phyloP scores from a whole-genome alignment of 768 basidiomycete genomes.

The Mycena metata region DNA sequence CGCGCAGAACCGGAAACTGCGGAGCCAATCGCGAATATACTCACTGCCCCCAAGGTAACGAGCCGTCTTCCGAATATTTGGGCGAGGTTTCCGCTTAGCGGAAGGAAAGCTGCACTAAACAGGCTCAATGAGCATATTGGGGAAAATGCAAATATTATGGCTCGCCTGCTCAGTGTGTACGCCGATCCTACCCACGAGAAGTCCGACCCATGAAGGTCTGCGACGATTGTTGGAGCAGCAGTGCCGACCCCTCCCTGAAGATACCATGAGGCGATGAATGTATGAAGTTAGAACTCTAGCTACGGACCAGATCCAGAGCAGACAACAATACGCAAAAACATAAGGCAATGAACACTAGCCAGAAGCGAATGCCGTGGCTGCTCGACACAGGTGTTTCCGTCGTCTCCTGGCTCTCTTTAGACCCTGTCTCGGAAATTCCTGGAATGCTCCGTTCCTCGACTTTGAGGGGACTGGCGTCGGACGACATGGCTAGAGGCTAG shows the following conservation, averaged over 20 bases:
- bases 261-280: neutral
- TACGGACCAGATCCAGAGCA: slow-evolving; percentile 42
- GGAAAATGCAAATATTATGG: neutral
- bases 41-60: slow-evolving; percentile 32
- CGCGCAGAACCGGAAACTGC: slow-evolving; percentile 1
- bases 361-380: slow-evolving; percentile 34
- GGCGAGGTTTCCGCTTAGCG: slow-evolving; percentile 2
- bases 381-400: too few species aligned
- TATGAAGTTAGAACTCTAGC: neutral
- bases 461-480: too few species aligned
- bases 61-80: slow-evolving; percentile 2
- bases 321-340: slow-evolving; percentile 38
- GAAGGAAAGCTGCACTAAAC: slow-evolving; percentile 2
- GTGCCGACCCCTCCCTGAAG: slow-evolving; percentile 41
- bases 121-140: too few species aligned
- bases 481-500: too few species aligned
- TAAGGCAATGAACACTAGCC: slow-evolving; percentile 45
- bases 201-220: neutral
- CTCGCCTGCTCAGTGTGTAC: slow-evolving; percentile 8
- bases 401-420: too few species aligned
- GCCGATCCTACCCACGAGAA: slow-evolving; percentile 14
- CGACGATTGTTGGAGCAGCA: slow-evolving; percentile 5
- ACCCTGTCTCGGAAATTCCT: too few species aligned
- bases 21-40: neutral
- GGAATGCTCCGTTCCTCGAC: too few species aligned